Conservation (phyloP, 768 basidiomycete genomes). For the Cyclocybe aegerita region DNA sequence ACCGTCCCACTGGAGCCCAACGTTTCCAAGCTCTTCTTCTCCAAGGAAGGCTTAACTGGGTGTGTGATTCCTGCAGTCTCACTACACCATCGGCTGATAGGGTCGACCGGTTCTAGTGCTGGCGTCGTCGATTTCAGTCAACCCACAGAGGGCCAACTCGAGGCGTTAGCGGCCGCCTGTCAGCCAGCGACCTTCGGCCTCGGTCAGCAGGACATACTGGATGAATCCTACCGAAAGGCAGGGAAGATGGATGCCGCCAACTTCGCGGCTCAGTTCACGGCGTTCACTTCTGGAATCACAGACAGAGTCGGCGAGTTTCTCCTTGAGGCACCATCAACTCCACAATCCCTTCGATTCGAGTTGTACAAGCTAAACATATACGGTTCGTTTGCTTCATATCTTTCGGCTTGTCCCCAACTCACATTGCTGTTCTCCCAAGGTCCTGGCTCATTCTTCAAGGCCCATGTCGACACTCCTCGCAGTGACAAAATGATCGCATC, state of each 20-base stretch:
- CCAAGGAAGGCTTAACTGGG: no score
- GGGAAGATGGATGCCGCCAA: conserved; percentile 24
- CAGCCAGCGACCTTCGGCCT: conserved; percentile 27
- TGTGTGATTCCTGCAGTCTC: no score
- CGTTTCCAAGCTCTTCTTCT: neutral
- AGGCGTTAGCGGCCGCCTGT: conserved; percentile 20
- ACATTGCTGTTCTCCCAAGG: conserved; percentile 15
- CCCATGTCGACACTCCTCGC: conserved; percentile 46
- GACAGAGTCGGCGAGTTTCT: conserved; percentile 21
- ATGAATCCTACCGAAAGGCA: conserved; percentile 31
- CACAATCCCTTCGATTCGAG: conserved; percentile 25
- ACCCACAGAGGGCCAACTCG: conserved; percentile 10
- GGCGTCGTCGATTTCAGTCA: neutral
- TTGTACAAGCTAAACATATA: conserved; percentile 49
- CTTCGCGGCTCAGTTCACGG: conserved; percentile 30
- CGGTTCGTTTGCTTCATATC: conserved; percentile 21
- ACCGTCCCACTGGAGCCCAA: neutral
- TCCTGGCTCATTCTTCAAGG: conserved; percentile 41
- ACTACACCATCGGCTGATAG: neutral
- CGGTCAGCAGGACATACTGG: conserved; percentile 24
- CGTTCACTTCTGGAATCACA: conserved; percentile 22
- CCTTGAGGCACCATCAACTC: conserved; percentile 14
- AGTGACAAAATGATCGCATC: conserved; percentile 45
- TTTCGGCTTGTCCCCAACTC: no score
- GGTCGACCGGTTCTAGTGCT: neutral